Conservation (phyloP, 2,329 filamentous ascomycete species). For the Hypoxylon sp. region DNA sequence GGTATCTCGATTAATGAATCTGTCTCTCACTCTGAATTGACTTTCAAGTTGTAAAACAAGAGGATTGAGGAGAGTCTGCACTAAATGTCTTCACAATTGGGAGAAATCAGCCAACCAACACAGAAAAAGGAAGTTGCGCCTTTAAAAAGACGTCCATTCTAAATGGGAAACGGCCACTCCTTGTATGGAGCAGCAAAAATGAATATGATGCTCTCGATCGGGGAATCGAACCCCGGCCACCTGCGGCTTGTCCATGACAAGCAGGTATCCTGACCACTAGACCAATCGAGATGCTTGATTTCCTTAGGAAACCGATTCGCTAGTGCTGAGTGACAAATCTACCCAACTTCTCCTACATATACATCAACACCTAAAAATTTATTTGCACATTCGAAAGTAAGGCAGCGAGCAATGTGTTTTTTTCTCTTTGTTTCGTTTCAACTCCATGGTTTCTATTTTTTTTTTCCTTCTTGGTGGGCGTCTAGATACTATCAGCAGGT, state of each 20-base stretch:
- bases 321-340: slow-evolving; percentile 12
- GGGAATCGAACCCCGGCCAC: slow-evolving; percentile 56
- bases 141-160: no score
- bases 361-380: neutral
- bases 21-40: neutral
- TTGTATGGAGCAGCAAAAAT: neutral
- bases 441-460: neutral
- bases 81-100: neutral
- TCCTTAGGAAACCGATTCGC: slow-evolving; percentile 20
- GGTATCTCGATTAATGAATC: neutral
- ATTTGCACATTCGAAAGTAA: neutral
- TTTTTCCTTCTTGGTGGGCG: neutral
- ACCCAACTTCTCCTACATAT: neutral
- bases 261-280: slow-evolving; percentile 48
- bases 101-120: neutral
- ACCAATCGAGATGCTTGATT: slow-evolving; percentile 42
- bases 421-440: neutral
- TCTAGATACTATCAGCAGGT: neutral
- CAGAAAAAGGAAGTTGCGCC: neutral
- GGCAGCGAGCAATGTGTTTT: neutral
- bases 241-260: slow-evolving; percentile 47
- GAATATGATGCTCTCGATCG: slow-evolving; percentile 53
- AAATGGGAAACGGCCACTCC: neutral
- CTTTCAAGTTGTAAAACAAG: neutral
- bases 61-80: no score